These are phyloP conservation scores for Coemansia interrupta DNA, from an alignment of 192 early-diverging fungal genomes.

Conservation along the genomic window DNA sequence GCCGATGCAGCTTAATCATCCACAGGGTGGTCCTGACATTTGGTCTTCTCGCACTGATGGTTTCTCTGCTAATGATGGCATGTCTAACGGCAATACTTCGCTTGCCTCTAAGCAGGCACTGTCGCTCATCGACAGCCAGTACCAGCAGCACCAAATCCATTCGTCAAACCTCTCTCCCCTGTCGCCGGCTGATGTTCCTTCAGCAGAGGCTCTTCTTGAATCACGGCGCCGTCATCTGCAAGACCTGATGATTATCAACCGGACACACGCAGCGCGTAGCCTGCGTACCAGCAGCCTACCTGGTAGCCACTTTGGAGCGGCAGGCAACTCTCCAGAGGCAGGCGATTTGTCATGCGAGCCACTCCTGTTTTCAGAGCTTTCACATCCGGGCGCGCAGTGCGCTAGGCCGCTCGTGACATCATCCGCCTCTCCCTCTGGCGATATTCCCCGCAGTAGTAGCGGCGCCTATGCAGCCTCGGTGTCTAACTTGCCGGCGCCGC, in stretches of 20 bases:
- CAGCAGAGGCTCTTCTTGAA: slow-evolving; percentile 31
- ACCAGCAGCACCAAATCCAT: no score
- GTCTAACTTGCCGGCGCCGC: slow-evolving; percentile 9
- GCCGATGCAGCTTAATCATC: slow-evolving; percentile 8
- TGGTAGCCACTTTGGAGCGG: neutral
- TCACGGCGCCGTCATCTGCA: slow-evolving; percentile 44
- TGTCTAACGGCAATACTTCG: neutral
- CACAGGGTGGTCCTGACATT: neutral
- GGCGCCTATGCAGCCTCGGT: neutral
- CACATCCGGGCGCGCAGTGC: neutral
- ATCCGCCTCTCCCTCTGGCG: neutral
- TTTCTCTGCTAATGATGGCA: neutral
- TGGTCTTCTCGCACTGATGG: neutral
- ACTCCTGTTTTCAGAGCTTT: slow-evolving; percentile 29
- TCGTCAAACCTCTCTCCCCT: neutral
- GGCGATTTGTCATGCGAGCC: slow-evolving; percentile 1
- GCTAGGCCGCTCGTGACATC: slow-evolving; percentile 2
- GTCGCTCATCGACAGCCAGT: no score
- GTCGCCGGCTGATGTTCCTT: slow-evolving; percentile 12
- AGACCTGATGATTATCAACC: slow-evolving; percentile 45
- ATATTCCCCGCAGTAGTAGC: neutral
- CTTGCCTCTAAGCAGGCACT: neutral
- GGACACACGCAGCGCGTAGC: slow-evolving; percentile 36
- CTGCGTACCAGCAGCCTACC: slow-evolving; percentile 10
- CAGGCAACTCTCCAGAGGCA: neutral